phyloP scores from a whole-genome alignment of 768 basidiomycete species.

The Boletus subcaerulescens region DNA sequence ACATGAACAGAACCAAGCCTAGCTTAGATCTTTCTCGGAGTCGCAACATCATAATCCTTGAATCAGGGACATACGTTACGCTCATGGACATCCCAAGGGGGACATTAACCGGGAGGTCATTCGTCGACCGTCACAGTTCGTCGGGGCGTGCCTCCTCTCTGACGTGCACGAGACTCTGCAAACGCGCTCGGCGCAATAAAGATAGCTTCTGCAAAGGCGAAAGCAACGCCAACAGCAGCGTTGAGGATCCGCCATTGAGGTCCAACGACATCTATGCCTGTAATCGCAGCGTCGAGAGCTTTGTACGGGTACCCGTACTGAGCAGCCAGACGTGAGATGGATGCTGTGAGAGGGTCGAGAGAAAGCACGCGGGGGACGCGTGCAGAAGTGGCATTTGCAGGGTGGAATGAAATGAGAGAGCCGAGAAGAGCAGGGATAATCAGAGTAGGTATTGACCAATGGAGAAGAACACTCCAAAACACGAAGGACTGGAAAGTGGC shows the following conservation, averaged over 20 bases:
- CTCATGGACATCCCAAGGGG: background rate
- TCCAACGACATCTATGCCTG: conserved; percentile 54
- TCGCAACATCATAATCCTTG: background rate
- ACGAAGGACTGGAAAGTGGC: conserved; percentile 42
- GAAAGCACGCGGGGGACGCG: conserved; percentile 25
- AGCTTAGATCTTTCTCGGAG: conserved; percentile 2
- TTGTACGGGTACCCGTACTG: conserved; percentile 57
- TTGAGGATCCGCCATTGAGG: conserved; percentile 52
- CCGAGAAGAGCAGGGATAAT: conserved; percentile 58
- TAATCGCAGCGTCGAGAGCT: conserved; percentile 15
- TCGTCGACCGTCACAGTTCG: conserved; percentile 24
- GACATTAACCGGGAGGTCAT: background rate
- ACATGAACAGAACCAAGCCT: conserved; percentile 9
- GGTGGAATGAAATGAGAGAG: conserved; percentile 60
- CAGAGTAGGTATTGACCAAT: conserved; percentile 64
- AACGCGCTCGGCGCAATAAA: conserved; percentile 42
- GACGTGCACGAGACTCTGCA: conserved; percentile 29
- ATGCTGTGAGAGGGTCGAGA: conserved; percentile 62
- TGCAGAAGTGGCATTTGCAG: conserved; percentile 30
- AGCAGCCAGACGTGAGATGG: conserved; percentile 61
- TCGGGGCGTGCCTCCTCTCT: conserved; percentile 21
- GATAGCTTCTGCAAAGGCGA: conserved; percentile 68
- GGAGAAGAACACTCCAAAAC: conserved; percentile 53
- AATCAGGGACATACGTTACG: background rate
- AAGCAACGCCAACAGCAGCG: conserved; percentile 55